Percentiles rank a stretch among this genome's conserved stretches.
phyloP scores from a whole-genome alignment of 345 rosid species.

The Excoecaria cochinchinensis region DNA sequence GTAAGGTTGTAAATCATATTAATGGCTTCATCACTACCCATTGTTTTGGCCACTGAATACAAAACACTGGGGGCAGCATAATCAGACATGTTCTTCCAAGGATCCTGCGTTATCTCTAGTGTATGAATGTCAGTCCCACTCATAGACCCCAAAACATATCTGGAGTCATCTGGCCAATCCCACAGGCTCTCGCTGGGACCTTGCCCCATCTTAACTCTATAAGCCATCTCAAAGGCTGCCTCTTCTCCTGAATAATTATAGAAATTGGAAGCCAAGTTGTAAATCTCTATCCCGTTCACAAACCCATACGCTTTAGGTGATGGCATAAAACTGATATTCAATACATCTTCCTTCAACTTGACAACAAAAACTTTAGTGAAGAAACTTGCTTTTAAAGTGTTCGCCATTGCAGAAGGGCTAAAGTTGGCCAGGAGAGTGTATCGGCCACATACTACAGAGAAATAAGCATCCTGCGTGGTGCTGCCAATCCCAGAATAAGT shows the following conservation, averaged over 20 bases:
- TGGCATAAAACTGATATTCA: conserved; percentile 15
- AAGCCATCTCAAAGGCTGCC: conserved; percentile 5
- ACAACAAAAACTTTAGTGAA: conserved; percentile 11
- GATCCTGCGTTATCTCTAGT: no score
- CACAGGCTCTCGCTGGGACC: neutral
- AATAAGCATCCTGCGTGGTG: neutral
- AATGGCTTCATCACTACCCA: neutral
- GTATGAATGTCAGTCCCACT: neutral
- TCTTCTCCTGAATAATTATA: neutral
- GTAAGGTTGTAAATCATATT: conserved; percentile 15
- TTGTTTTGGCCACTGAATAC: neutral
- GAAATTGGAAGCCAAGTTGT: neutral
- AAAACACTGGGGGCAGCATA: neutral
- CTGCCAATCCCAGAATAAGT: neutral
- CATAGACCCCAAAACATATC: neutral
- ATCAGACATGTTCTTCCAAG: neutral
- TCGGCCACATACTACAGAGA: conserved; percentile 7
- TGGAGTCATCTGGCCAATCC: neutral
- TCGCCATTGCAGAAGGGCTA: neutral
- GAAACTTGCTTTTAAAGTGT: neutral
- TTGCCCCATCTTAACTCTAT: neutral
- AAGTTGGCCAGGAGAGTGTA: conserved; percentile 17
- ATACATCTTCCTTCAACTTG: neutral
- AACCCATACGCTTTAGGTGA: conserved; percentile 11
- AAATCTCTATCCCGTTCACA: conserved; percentile 11